phyloP scores from a whole-genome alignment of 192 early-diverging fungal genomes.

The Mortierella hygrophila region DNA sequence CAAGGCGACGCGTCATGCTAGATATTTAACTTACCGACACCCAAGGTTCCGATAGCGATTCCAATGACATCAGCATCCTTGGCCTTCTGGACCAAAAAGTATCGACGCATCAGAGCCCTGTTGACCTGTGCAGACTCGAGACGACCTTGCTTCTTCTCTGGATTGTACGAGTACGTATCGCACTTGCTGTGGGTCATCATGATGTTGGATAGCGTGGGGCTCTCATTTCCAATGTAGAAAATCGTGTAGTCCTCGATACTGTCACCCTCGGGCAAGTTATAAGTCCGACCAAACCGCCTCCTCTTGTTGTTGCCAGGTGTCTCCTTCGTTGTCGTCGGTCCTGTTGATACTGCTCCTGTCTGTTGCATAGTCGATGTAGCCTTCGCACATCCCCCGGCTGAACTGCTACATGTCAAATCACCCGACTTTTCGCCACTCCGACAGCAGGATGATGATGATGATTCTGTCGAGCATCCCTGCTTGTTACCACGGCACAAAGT shows the following conservation, averaged over 20 bases:
- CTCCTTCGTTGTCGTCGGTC: background rate
- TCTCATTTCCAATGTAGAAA: conserved; percentile 89
- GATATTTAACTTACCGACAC: conserved; percentile 78
- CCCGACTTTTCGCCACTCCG: background rate
- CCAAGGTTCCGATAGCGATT: conserved; percentile 96
- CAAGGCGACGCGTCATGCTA: background rate
- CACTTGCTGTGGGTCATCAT: conserved; percentile 81
- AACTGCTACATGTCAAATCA: conserved; percentile 4
- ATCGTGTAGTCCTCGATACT: conserved; percentile 75
- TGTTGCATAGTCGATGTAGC: conserved; percentile 17
- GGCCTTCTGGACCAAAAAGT: conserved; percentile 90
- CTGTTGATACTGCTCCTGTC: background rate
- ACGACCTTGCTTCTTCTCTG: conserved; percentile 64
- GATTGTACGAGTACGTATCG: conserved; percentile 77
- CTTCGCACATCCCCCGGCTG: conserved; percentile 1
- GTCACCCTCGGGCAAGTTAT: conserved; percentile 61
- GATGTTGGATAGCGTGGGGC: conserved; percentile 87
- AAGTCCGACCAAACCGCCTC: conserved; percentile 63
- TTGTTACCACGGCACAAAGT: background rate
- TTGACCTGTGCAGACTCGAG: conserved; percentile 71
- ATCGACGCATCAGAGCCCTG: conserved; percentile 69
- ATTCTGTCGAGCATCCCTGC: background rate
- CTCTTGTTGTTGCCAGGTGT: conserved; percentile 18
- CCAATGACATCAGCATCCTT: conserved; percentile 93
- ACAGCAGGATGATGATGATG: conserved; percentile 16